Conservation (phyloP, 768 basidiomycete species). For the Dictyophora rubrovolvata region DNA sequence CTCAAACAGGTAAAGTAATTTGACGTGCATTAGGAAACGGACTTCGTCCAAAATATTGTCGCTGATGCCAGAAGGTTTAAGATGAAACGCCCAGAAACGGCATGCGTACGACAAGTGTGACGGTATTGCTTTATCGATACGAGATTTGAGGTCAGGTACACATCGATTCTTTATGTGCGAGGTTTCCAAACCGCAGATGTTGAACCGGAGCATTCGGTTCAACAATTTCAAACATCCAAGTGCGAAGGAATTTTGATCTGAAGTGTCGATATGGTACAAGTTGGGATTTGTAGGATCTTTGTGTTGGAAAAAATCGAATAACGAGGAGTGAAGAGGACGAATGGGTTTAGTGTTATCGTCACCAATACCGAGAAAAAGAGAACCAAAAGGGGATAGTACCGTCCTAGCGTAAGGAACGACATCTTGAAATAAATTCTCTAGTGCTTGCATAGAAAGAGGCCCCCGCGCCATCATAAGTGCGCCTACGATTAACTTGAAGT, state of each 20-base stretch:
- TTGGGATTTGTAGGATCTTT: background rate
- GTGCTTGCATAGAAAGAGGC: conserved; percentile 13
- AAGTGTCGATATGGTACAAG: conserved; percentile 13
- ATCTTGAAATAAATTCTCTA: conserved; percentile 12
- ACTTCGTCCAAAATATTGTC: background rate
- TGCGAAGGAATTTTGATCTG: conserved; percentile 16
- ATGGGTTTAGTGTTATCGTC: conserved; percentile 12
- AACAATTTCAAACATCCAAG: conserved; percentile 7
- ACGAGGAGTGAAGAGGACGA: conserved; percentile 16
- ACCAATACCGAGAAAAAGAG: conserved; percentile 16
- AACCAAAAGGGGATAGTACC: background rate
- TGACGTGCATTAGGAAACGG: conserved; percentile 7
- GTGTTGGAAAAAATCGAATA: background rate
- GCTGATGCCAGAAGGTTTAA: background rate
- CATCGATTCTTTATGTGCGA: background rate
- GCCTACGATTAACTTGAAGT: conserved; percentile 15
- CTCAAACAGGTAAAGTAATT: background rate
- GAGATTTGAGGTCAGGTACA: background rate
- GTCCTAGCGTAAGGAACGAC: background rate
- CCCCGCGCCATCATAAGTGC: conserved; percentile 17
- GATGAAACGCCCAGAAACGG: background rate
- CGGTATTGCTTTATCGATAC: background rate
- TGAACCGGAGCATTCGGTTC: background rate
- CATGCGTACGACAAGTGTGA: background rate
- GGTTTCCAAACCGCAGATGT: background rate